Evolutionary conservation across 306 rosid genomes (phyloP).

Genomic region (Gynostemma pentaphyllum): DNA sequence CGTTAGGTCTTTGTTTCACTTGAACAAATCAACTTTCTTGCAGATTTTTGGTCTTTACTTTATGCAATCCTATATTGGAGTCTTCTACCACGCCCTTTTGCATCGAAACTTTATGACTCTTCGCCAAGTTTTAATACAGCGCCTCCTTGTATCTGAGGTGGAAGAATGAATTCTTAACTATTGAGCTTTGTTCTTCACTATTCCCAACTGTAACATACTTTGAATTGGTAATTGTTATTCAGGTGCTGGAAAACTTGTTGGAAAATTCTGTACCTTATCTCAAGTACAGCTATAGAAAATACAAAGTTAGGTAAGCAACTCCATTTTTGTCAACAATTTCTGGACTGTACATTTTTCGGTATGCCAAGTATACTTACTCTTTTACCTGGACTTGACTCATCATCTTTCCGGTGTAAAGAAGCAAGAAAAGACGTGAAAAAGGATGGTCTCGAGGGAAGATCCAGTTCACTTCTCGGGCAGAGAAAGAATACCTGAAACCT

Average conservation of each 20-base stretch:
- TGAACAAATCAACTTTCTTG: constrained; percentile 20
- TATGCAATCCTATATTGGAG: constrained; percentile 95
- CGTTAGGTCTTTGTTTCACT: constrained; percentile 5
- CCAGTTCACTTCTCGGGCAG: constrained; percentile 76
- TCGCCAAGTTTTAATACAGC: constrained; percentile 75
- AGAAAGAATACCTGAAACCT: constrained; percentile 90
- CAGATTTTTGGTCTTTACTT: constrained; percentile 97
- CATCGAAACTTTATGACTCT: constrained; percentile 84
- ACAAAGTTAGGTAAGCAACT: constrained; percentile 59
- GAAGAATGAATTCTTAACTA: background rate
- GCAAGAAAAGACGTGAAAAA: constrained; percentile 52
- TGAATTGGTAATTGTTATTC: constrained; percentile 18
- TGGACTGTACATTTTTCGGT: constrained; percentile 2
- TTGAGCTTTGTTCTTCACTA: constrained; percentile 7
- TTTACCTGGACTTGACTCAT: constrained; percentile 15
- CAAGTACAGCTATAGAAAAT: constrained; percentile 77
- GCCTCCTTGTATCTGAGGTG: constrained; percentile 95
- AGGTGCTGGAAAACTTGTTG: constrained; percentile 84
- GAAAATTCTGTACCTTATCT: constrained; percentile 80
- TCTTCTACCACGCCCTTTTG: constrained; percentile 88
- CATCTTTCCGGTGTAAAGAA: constrained; percentile 29
- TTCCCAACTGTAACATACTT: constrained; percentile 5
- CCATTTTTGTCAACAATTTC: constrained; percentile 4
- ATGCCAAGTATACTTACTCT: background rate
- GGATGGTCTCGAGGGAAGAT: constrained; percentile 44